Percentiles rank a stretch among this genome's conserved stretches.
Evolutionary conservation across 371 early-diverging fungal genomes (phyloP).

Genomic region (Mucor sp.): DNA sequence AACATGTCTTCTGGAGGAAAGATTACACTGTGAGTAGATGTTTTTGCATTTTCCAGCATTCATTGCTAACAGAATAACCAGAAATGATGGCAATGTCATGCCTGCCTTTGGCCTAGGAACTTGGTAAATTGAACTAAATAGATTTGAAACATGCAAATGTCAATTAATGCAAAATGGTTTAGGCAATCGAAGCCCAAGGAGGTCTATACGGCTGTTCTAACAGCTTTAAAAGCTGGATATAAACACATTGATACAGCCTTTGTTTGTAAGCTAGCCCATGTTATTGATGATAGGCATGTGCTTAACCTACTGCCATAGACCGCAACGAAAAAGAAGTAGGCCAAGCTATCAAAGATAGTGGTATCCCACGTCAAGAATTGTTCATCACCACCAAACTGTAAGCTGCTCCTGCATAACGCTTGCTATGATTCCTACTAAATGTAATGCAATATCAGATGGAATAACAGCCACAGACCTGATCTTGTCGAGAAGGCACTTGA

Average conservation of each 20-base stretch:
- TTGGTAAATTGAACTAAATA: neutral
- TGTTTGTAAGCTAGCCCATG: constrained; percentile 22
- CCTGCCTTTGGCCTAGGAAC: neutral
- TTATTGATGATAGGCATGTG: neutral
- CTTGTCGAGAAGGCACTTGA: constrained; percentile 50
- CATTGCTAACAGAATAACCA: neutral
- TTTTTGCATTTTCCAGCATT: neutral
- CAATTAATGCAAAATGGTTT: neutral
- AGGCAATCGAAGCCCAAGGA: constrained; percentile 33
- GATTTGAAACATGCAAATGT: neutral
- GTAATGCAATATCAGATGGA: constrained; percentile 57
- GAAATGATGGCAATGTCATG: neutral
- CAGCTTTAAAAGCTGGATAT: constrained; percentile 43
- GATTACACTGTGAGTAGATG: neutral
- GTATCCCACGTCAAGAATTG: constrained; percentile 43
- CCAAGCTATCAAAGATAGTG: constrained; percentile 55
- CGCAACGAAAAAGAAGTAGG: constrained; percentile 62
- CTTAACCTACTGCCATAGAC: constrained; percentile 28
- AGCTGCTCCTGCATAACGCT: neutral
- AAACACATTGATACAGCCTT: constrained; percentile 61
- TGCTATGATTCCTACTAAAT: too few relatives aligned
- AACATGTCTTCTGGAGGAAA: neutral
- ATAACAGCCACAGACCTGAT: constrained; percentile 53
- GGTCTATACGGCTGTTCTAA: constrained; percentile 39
- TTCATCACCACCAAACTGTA: constrained; percentile 62